phyloP scores from a whole-genome alignment of 352 stramenopile species.

The Phytopythium litorale region DNA sequence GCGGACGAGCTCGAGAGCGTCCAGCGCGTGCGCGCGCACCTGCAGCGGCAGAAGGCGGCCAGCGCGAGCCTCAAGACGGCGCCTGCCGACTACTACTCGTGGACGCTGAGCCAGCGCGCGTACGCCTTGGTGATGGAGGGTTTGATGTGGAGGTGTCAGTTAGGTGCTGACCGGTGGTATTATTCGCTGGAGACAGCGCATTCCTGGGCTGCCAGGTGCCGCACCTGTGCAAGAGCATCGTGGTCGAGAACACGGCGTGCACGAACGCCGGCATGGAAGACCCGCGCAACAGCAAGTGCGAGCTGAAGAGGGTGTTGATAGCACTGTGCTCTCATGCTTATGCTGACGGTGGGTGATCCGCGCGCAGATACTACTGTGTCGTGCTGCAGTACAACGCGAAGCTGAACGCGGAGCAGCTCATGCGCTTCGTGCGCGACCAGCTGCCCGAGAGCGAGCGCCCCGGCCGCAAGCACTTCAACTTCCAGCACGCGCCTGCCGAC shows the following conservation, averaged over 20 bases:
- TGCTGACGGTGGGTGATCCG: not conserved
- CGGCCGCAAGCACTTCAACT: slow-evolving; percentile 83
- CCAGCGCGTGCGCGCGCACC: slow-evolving; percentile 37
- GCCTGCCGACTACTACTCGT: slow-evolving; percentile 72
- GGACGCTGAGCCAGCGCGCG: slow-evolving; percentile 59
- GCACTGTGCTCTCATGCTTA: not conserved
- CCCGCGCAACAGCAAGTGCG: slow-evolving; percentile 55
- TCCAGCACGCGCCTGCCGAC: slow-evolving; percentile 73
- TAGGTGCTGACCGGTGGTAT: not conserved
- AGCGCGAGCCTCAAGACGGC: slow-evolving; percentile 68
- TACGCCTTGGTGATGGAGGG: slow-evolving; percentile 11
- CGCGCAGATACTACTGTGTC: slow-evolving; percentile 71
- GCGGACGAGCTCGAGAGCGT: slow-evolving; percentile 54
- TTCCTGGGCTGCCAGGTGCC: slow-evolving; percentile 57
- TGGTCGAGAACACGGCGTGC: slow-evolving; percentile 85
- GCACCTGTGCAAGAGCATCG: slow-evolving; percentile 89
- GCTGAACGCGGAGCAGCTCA: slow-evolving; percentile 77
- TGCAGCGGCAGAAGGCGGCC: slow-evolving; percentile 36
- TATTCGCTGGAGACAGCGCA: slow-evolving; percentile 19
- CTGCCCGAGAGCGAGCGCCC: slow-evolving; percentile 52
- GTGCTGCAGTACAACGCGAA: slow-evolving; percentile 86
- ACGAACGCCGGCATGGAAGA: slow-evolving; percentile 50
- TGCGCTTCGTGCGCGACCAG: slow-evolving; percentile 67
- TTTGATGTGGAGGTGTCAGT: not conserved
- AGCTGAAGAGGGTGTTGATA: not conserved